Base-by-base conservation (phyloP, 495 filamentous ascomycete genomes). In the Rhizodiscina lignyota region DNA sequence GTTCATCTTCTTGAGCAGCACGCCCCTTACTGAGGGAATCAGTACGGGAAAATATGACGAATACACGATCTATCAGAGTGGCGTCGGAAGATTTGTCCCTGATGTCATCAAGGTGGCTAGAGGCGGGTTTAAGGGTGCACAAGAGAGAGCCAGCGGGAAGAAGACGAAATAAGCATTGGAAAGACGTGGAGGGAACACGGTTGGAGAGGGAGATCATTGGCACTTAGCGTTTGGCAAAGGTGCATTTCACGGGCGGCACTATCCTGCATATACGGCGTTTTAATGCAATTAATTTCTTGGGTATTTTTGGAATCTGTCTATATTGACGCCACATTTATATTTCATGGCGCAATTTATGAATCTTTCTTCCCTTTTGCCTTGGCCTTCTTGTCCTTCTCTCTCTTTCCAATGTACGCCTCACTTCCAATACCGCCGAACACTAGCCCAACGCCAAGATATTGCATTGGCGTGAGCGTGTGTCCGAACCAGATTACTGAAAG, bases 401-500 rank as follows among this genome's bases (percentile, higher is more conserved):
- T 65, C 46, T 80, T 65, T 45, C 80, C 75, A 43, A 93, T 83
- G 28, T 70, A 59, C 0, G 74, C 89, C 60, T 97, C 89, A 19
- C 85, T 79, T 30, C 85, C 91, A 53, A 97, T 80, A 23, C 89
- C 89, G 21, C 86, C 83, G 60, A 97, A 97, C 3, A 97, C 89
- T 39, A 97, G 66, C 0, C 67, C 75, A 27, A 97, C 84, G 35
- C 89, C 89, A 19, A 93, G 62, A 80, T 83, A 83, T 60, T 97
- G 89, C 63, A 86, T 91, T 23, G 62, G 56, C 16, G 68, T 77
- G 35, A 97, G 63, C 34, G 67, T 68, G 53, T 97, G 91, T 20
- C 91, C 89, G 56, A 94, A 97, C 63, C 80, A 83, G 35, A 96
- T 63, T 18, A 97, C 89, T 40, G 79, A 87, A 29, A 97, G 66